phyloP scores from a whole-genome alignment of 2,329 filamentous ascomycete genomes.

The Alternaria tenuissima region DNA sequence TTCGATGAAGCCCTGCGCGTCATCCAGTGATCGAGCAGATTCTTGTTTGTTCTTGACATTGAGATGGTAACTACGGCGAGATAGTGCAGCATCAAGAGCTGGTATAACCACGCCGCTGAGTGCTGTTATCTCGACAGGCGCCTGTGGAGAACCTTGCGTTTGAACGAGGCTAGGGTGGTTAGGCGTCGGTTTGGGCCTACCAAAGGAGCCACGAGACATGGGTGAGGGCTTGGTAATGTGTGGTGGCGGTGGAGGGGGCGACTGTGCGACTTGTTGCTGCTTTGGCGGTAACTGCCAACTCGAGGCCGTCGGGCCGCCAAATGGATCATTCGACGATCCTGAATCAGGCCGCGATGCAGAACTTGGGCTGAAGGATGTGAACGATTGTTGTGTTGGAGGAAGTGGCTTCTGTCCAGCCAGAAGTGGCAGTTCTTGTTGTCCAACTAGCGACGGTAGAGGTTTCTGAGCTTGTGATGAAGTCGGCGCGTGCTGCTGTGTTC shows the following conservation, averaged over 20 bases:
- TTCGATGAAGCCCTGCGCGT: conserved; percentile 62
- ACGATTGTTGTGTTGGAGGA: conserved; percentile 33
- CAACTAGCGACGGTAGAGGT: conserved; percentile 29
- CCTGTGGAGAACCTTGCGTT: conserved; percentile 63
- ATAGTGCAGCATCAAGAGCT: conserved; percentile 88
- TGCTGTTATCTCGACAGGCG: conserved; percentile 78
- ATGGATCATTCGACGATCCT: conserved; percentile 40
- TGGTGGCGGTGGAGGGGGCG: conserved; percentile 21
- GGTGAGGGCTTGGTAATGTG: conserved; percentile 29
- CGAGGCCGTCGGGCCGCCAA: conserved; percentile 33
- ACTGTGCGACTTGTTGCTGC: conserved; percentile 9
- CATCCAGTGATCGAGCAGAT: conserved; percentile 56
- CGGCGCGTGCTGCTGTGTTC: conserved; percentile 21
- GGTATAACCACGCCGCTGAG: conserved; percentile 92
- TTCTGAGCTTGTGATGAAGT: conserved; percentile 25
- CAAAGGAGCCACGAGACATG: conserved; percentile 41
- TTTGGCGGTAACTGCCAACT: conserved; percentile 21
- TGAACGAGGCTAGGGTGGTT: conserved; percentile 34
- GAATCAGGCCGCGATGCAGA: conserved; percentile 31
- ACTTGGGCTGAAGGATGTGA: conserved; percentile 27
- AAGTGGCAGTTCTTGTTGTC: conserved; percentile 37
- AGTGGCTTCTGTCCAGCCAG: conserved; percentile 38
- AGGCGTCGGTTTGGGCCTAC: conserved; percentile 36
- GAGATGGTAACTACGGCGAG: conserved; percentile 72
- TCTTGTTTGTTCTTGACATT: conserved; percentile 56